Base-by-base conservation (phyloP, 768 basidiomycete genomes). In the Xerocomus spinulosus region DNA sequence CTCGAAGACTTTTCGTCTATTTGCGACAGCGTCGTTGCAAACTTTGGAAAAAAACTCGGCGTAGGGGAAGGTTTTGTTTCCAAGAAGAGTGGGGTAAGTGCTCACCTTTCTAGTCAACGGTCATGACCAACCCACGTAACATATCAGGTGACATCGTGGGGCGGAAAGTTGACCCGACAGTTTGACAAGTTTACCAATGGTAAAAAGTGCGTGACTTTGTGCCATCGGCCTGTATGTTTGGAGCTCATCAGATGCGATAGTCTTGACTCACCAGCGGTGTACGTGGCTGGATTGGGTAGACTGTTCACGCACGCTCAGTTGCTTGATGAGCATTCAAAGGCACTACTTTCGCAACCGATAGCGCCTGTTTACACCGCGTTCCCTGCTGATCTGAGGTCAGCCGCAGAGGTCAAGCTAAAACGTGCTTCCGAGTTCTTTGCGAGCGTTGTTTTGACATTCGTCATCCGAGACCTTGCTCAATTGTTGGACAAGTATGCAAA, bases 381-480 rank as follows among this genome's bases (percentile, higher is more conserved):
- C 57, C 78, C 88, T 5, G 39, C 64, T 35, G 83, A 90, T 48
- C 62, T 85, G 51, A 82, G 84, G 45, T 56, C 61, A 34, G 76
- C 80, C 9, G 76, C 85, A 48, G 90, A 93, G 61, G 72, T 77
- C 58, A 85, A 82, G 64, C 78, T 95, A 48, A 83, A 80, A 61
- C 84, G 86, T 53, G 77, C 82, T 28, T 91, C 89, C n/a, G 89
- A 94, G 60, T 95, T 95, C 65, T 95, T 94, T 57, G 87, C 87
- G 21, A 87, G 77, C 44, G 90, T 93, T 51, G 81, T 95, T 46
- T 74, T 92, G 52, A 87, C 87, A 15, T 93, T 95, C 63, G 90
- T 95, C 59, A 82, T 95, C 58, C 82, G 83, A 44, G 91, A 93
- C 65, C 75, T 92, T 54, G 87, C 88, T 34, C 82, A 85, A 59